Base-by-base conservation (phyloP, 1,139 yeast genomes). In the Nakaseomyces glabratus region DNA sequence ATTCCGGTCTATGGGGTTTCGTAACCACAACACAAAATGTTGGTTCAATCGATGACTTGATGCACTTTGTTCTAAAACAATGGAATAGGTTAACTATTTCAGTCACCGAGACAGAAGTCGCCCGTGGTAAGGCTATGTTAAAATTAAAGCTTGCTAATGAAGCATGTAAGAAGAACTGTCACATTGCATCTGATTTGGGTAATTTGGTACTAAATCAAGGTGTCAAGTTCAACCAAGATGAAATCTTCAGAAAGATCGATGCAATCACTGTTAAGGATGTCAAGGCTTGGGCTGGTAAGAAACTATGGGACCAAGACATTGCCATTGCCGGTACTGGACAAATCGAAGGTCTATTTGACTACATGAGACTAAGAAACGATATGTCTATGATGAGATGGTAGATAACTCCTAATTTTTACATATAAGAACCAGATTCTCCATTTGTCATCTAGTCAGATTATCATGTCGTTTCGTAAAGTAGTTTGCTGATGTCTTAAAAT, bases 311-410 rank as follows among this genome's bases (percentile, higher is more conserved):
- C 64, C 81, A 76, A 68, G 93, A 81, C 61, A 68, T 81, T 55
- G 93, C 82, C 51, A 66, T 81, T 55, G 71, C 88, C 40, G 90
- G 82, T 62, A 73, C 82, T 46, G 93, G 93, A 62, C 82, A 76
- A 66, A 80, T 78, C 65, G 93, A 81, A 69, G 84, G 68, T 49
- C 69, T 81, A 63, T 66, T 81, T 58, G 93, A 81, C 62, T 81
- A 81, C 75, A 69, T 69, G 73, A 78, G 90, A 76, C 66, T 76
- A 63, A 79, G 93, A 76, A 78, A 77, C 64, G 86, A 78, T 57
- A 81, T 82, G 86, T 73, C 90, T 56, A 73, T 78, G 82, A 68
- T 80, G 78, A 80, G 93, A 79, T 71, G 76, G 76, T 71, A 58
- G 60, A 39, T 35, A 28, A 28, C 16, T 30, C 24, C n/a, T n/a